Conservation (phyloP, 495 filamentous ascomycete species). For the Penicillium lividum region DNA sequence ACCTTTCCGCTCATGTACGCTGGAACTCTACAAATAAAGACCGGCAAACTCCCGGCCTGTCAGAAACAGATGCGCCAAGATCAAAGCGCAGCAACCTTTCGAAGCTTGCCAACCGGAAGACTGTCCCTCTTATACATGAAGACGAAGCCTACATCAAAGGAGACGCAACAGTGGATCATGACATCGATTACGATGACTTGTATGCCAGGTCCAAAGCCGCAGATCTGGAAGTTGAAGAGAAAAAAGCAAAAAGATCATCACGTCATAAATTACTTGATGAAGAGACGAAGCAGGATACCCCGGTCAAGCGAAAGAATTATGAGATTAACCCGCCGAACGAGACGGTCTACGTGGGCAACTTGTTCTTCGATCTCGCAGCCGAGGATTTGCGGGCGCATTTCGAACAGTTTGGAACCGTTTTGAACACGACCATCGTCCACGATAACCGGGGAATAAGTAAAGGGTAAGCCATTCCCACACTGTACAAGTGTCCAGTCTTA, state of each 20-base stretch:
- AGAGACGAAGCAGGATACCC: not conserved
- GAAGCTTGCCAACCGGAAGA: not conserved
- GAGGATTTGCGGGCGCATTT: constrained; percentile 69
- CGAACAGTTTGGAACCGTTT: constrained; percentile 63
- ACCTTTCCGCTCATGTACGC: constrained; percentile 16
- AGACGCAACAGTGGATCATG: not conserved
- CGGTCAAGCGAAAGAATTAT: not conserved
- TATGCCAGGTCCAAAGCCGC: constrained; percentile 5
- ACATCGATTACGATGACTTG: not conserved
- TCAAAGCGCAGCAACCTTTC: not conserved
- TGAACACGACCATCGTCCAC: constrained; percentile 54
- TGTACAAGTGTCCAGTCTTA: not conserved
- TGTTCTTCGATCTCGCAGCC: constrained; percentile 79
- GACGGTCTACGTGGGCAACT: constrained; percentile 77
- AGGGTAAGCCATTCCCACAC: constrained; percentile 71
- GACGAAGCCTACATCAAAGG: not conserved
- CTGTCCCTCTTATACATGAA: not conserved
- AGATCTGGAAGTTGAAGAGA: not conserved
- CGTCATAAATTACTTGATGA: not conserved
- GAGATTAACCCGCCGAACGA: constrained; percentile 14
- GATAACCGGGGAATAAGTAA: constrained; percentile 80
- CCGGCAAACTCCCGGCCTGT: not conserved
- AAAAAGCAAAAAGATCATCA: not conserved
- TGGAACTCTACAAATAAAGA: constrained; percentile 23
- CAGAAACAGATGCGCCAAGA: not conserved